Evolutionary conservation across 2,329 filamentous ascomycete species (phyloP).

Genomic region (Phaeosphaeria sp.): DNA sequence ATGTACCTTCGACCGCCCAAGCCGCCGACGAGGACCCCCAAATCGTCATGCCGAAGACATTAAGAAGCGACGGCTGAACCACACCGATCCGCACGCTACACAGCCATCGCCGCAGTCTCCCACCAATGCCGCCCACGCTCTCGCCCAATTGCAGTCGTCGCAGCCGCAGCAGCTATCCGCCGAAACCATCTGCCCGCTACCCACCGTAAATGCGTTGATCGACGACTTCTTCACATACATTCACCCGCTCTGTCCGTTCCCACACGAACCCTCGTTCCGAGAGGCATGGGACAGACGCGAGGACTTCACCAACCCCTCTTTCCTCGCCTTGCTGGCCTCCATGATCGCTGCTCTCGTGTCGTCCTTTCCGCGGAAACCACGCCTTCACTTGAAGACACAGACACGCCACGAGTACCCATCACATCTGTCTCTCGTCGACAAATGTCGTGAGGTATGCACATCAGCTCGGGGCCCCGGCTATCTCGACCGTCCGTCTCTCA

Average conservation of each 20-base stretch:
- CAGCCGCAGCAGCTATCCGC: slow-evolving; percentile 58
- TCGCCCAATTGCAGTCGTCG: slow-evolving; percentile 57
- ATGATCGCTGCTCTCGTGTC: slow-evolving; percentile 78
- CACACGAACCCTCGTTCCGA: slow-evolving; percentile 79
- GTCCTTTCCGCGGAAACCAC: slow-evolving; percentile 75
- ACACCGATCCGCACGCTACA: slow-evolving; percentile 49
- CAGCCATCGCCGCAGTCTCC: slow-evolving; percentile 57
- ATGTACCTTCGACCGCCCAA: slow-evolving; percentile 70
- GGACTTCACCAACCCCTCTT: slow-evolving; percentile 70
- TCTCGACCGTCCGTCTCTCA: slow-evolving; percentile 61
- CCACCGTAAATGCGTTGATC: slow-evolving; percentile 71
- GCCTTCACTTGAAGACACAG: slow-evolving; percentile 72
- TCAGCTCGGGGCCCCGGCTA: slow-evolving; percentile 68
- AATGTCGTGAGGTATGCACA: slow-evolving; percentile 73
- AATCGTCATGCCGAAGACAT: slow-evolving; percentile 72
- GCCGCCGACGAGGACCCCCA: slow-evolving; percentile 68
- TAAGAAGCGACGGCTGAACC: slow-evolving; percentile 65
- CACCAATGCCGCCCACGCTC: slow-evolving; percentile 60
- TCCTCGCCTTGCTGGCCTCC: slow-evolving; percentile 73
- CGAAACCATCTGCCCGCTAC: slow-evolving; percentile 74
- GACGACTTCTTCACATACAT: slow-evolving; percentile 87
- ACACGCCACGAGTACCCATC: slow-evolving; percentile 71
- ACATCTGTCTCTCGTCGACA: slow-evolving; percentile 72
- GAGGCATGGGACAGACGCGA: slow-evolving; percentile 71
- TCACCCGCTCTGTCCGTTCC: slow-evolving; percentile 77